Evolutionary conservation across 2,329 filamentous ascomycete genomes (phyloP), one percentile per base, ranked within the genome.

Genomic region (Colletotrichum zoysiae): DNA sequence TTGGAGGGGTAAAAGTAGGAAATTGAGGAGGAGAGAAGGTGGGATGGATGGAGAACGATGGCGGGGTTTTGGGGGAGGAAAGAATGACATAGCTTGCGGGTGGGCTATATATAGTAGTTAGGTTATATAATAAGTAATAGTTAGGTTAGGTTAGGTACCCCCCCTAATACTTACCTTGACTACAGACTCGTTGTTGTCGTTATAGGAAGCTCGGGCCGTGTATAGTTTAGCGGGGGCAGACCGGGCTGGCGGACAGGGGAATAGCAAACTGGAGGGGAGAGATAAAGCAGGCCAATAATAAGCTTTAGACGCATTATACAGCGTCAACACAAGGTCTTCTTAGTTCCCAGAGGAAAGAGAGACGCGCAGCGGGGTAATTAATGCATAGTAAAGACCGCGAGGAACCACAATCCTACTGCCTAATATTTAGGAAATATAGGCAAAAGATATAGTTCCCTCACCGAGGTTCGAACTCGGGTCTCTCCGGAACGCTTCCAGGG

Each of bases 401-500:
- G 16, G 6, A 18, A 8, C 6, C 5, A 42, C 40, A 6, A 42
- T 14, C 14, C 40, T 6, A 5, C 40, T 40, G 12, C 8, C 2
- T 1, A 5, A 7, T 44, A 51, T 16, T 3, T 6, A 12, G n/a
- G n/a, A 35, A 35, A 35, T 7, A 14, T 3, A 4, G 3, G 18
- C 6, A 11, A 57, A 35, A 61, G 12, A n/a, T 2, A 9, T 11
- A 51, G 33, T 62, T 62, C 59, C 59, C 59, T 42, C 59, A 62
- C 59, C 59, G 59, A 62, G 59, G 59, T 62, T 62, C 59, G 59
- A 62, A 62, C 59, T 62, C 59, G 59, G 59, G 59, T 62, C 59
- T 62, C 59, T 62, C 59, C 59, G 59, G 59, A 62, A 14, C 46
- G 59, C 33, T 62, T 51, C 33, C n/a, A 62, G 6, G n/a, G 46